A percentile compares a stretch with the other conserved stretches of the same genome.
Evolutionary conservation across 108 stramenopile genomes (phyloP).

Genomic region (Cyclostephanos tholiformis): DNA sequence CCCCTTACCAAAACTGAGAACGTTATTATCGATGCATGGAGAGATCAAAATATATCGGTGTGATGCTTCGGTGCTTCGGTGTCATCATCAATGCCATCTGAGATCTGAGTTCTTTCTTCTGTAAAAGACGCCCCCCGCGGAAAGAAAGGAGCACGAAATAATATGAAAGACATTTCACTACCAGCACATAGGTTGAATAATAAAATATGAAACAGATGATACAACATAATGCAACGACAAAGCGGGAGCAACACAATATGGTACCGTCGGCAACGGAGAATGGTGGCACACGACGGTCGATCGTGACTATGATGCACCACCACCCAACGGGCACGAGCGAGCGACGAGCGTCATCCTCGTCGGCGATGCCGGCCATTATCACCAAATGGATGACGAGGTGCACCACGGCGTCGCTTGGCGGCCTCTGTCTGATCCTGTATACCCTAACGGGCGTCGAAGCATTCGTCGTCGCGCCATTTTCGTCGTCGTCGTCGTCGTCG

Average conservation of each 20-base stretch:
- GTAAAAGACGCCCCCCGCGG: no score
- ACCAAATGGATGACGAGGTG: background rate
- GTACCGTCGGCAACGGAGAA: background rate
- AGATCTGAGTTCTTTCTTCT: no score
- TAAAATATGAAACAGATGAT: background rate
- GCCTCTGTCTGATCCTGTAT: background rate
- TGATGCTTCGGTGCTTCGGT: no score
- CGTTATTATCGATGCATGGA: no score
- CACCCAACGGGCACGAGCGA: background rate
- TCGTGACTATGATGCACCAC: background rate
- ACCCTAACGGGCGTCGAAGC: background rate
- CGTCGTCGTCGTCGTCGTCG: constrained; percentile 7
- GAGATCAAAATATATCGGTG: no score
- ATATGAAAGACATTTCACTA: no score
- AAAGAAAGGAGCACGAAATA: no score
- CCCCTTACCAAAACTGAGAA: no score
- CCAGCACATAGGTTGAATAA: background rate
- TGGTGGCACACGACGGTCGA: background rate
- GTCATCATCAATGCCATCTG: no score
- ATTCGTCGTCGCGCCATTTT: background rate
- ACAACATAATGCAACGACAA: background rate
- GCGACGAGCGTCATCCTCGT: background rate
- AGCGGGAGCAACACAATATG: background rate
- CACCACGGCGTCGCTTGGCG: no score
- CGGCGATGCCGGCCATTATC: background rate